phyloP scores from a whole-genome alignment of 768 basidiomycete genomes.

The Lactifluus subvellereus region DNA sequence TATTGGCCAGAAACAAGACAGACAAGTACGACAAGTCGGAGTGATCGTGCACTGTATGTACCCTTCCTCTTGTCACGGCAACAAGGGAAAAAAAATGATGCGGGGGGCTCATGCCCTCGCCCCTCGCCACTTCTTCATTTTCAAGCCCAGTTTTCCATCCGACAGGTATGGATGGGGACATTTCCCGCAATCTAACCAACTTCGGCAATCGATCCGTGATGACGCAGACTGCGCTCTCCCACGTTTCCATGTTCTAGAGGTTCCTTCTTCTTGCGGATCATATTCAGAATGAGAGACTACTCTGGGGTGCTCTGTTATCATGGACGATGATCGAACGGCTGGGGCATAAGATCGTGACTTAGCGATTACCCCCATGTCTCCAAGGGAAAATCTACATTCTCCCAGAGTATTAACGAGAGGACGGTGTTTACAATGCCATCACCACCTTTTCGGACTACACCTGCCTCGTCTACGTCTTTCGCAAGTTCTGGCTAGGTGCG shows the following conservation, averaged over 20 bases:
- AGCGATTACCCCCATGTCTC: no score
- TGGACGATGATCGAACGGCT: background rate
- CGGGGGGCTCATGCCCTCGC: background rate
- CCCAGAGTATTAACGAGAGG: constrained; percentile 31
- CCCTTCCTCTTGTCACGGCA: no score
- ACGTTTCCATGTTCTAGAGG: background rate
- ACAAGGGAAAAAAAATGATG: background rate
- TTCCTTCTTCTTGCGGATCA: constrained; percentile 3
- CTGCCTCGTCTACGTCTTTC: constrained; percentile 29
- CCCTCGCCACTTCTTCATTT: background rate
- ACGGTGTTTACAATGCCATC: no score
- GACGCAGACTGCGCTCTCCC: background rate
- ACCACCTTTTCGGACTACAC: no score
- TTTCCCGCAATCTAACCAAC: background rate
- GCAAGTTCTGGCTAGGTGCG: constrained; percentile 24
- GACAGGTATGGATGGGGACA: background rate
- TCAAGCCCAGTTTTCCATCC: background rate
- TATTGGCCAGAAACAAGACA: no score
- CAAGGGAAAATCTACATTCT: no score
- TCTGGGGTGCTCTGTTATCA: background rate
- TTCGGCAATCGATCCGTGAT: background rate
- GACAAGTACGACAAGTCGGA: background rate
- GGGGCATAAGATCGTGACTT: constrained; percentile 7
- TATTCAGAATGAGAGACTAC: background rate
- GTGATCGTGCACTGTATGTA: no score